These are phyloP conservation scores for Parathielavia appendiculata DNA, from an alignment of 495 filamentous ascomycete genomes.

Conservation along the genomic window DNA sequence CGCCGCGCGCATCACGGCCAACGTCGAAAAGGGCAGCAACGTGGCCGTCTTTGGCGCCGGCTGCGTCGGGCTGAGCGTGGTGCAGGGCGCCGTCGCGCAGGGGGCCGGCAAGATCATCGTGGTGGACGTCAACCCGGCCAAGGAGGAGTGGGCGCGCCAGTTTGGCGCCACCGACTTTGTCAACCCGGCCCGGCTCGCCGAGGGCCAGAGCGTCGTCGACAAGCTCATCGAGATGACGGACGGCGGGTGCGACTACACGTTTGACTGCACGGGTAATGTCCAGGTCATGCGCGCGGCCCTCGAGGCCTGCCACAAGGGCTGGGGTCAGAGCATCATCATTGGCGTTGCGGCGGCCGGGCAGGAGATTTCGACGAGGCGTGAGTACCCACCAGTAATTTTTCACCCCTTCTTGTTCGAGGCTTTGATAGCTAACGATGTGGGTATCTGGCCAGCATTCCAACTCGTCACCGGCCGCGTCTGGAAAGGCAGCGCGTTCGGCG, in stretches of 20 bases:
- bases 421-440: conserved; percentile 8
- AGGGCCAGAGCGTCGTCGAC: conserved; percentile 76
- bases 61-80: conserved; percentile 89
- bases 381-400: conserved; percentile 38
- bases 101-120: conserved; percentile 87
- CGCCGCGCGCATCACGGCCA: conserved; percentile 86
- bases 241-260: conserved; percentile 97
- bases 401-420: conserved; percentile 17
- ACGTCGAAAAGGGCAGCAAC: conserved; percentile 80
- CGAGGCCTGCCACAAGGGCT: conserved; percentile 98
- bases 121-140: conserved; percentile 87
- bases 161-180: conserved; percentile 97
- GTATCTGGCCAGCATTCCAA: conserved; percentile 77
- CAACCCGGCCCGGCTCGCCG: conserved; percentile 74
- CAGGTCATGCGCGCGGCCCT: conserved; percentile 92
- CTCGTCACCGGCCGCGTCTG: conserved; percentile 95
- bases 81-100: conserved; percentile 90
- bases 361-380: conserved; percentile 93
- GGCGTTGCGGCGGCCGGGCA: conserved; percentile 96
- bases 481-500: conserved; percentile 96
- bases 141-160: conserved; percentile 87
- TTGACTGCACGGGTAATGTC: conserved; percentile 97
- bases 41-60: conserved; percentile 95
- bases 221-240: conserved; percentile 97
- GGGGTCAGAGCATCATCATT: conserved; percentile 97